phyloP scores from a whole-genome alignment of 2,329 filamentous ascomycete species.

The Aspergillus quadricinctus region DNA sequence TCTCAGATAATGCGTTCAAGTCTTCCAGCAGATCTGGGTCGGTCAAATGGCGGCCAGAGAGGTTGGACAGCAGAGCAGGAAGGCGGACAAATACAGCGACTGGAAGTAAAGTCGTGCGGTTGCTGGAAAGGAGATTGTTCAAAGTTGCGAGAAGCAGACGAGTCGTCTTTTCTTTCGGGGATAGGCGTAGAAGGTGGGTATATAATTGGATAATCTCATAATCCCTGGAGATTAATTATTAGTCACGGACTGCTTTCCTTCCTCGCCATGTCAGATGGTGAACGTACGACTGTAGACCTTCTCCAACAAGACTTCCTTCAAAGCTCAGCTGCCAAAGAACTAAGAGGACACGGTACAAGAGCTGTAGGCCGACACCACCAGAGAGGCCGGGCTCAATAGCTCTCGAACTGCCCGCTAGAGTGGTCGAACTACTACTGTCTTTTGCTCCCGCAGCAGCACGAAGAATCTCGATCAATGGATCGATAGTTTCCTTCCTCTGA shows the following conservation, averaged over 20 bases:
- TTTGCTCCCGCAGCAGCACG: constrained; percentile 68
- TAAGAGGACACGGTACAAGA: constrained; percentile 89
- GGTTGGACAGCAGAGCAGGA: constrained; percentile 57
- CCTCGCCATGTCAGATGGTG: not conserved
- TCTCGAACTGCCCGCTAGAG: constrained; percentile 57
- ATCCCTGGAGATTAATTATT: constrained; percentile 54
- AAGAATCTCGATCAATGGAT: constrained; percentile 77
- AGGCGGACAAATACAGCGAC: constrained; percentile 82
- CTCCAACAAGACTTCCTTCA: constrained; percentile 65
- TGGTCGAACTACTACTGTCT: constrained; percentile 57
- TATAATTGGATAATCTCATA: constrained; percentile 90
- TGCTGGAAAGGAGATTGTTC: constrained; percentile 76
- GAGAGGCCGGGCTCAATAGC: constrained; percentile 59
- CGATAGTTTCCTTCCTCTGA: constrained; percentile 77
- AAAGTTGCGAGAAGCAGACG: constrained; percentile 85
- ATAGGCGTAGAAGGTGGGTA: constrained; percentile 84
- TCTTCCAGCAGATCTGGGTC: constrained; percentile 49
- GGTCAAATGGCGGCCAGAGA: constrained; percentile 50
- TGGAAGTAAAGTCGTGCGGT: constrained; percentile 66
- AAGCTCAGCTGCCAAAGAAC: constrained; percentile 97
- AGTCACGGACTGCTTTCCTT: not conserved
- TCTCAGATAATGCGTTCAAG: constrained; percentile 50
- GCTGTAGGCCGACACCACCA: constrained; percentile 83
- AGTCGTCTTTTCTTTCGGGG: constrained; percentile 97
- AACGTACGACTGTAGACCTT: constrained; percentile 63